Evolutionary conservation across 1,139 yeast species (phyloP), one percentile per base, ranked within the genome.

Genomic region (Arxiozyma telluris): DNA sequence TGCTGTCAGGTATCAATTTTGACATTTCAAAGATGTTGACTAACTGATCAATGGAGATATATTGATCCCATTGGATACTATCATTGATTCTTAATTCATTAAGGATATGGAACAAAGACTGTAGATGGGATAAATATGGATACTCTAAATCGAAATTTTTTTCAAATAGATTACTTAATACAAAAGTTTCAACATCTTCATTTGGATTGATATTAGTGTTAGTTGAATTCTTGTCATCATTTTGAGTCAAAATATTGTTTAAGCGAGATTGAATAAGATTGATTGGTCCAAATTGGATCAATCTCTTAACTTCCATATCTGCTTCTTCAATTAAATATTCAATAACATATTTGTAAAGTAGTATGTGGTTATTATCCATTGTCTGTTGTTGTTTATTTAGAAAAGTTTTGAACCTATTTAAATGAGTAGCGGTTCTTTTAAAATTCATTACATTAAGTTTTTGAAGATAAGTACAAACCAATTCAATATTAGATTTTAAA

Each of bases 1-100:
- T 54, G 17, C 53, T 50, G 1, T 54, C 42, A 0, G 67, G 64
- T 21, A 66, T 52, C 23, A 57, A 27, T 54, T 66, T 67, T 1
- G 62, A 54, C 2, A 61, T n/a, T 48, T 67, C 70, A 54, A 62
- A 67, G 4, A 59, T 58, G 25, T 60, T 54, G 0, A 63, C 70
- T 23, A 66, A 48, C 47, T 62, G 64, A 5, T 61, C 66, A 12
- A 45, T 38, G 12, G 52, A 44, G 5, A 50, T 22, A 38, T 44
- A 41, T 46, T 46, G 42, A 17, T 46, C 42, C 49, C 49, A 46
- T 46, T 34, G 22, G 6, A 34, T 46, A 4, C 21, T 18, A 11
- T 23, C n/a, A 22, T 46, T 38, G 5, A 21, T 46, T 22, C 49
- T 46, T 46, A 46, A 46, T 46, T 46, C 49, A 21, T 46, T 38